Percentiles rank a stretch among this genome's conserved stretches.
phyloP scores from a whole-genome alignment of 2,329 filamentous ascomycete species.

The Cladosporium phlei region DNA sequence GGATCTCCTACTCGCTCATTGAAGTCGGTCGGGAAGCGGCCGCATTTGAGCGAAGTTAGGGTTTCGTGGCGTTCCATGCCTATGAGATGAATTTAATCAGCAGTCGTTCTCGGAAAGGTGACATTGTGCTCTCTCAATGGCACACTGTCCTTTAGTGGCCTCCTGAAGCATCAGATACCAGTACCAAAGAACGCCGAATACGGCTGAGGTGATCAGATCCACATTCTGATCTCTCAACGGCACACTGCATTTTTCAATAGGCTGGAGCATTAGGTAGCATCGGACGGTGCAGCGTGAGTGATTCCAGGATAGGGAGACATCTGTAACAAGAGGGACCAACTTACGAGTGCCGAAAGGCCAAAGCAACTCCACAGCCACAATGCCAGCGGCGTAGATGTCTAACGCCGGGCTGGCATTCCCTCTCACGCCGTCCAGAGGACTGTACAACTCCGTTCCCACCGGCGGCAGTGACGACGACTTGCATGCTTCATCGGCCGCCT shows the following conservation, averaged over 20 bases:
- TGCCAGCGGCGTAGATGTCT: conserved; percentile 58
- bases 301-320: no score
- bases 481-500: background rate
- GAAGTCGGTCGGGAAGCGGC: conserved; percentile 46
- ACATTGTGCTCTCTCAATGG: no score
- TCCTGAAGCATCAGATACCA: no score
- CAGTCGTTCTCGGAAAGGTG: background rate
- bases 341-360: conserved; percentile 46
- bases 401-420: conserved; percentile 46
- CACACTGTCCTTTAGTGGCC: no score
- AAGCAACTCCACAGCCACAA: conserved; percentile 59
- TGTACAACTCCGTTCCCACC: conserved; percentile 60
- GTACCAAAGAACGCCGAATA: no score
- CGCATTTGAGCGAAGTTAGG: conserved; percentile 29
- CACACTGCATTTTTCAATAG: no score
- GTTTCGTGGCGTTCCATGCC: conserved; percentile 37
- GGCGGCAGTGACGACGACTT: conserved; percentile 25
- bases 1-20: conserved; percentile 10
- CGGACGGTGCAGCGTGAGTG: no score
- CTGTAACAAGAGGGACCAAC: no score
- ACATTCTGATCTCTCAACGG: no score
- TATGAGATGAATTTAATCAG: conserved; percentile 17
- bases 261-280: no score
- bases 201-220: no score
- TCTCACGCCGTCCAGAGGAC: conserved; percentile 40